Evolutionary conservation across 2,329 filamentous ascomycete species (phyloP).

Genomic region (Rhytidhysteron rufulum): DNA sequence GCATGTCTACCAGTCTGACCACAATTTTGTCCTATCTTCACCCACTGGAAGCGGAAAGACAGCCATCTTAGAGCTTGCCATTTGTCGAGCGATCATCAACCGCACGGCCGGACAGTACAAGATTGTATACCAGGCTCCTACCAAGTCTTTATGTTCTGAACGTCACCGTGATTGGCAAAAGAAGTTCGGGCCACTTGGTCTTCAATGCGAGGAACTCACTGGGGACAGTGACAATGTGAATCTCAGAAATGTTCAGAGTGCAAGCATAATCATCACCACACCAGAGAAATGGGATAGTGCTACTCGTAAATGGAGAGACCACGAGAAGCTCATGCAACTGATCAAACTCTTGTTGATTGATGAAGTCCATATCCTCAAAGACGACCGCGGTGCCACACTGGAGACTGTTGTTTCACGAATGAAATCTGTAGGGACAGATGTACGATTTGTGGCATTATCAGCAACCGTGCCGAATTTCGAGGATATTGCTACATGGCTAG

Average conservation of each 20-base stretch:
- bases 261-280: slow-evolving; percentile 80
- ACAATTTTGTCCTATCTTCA: slow-evolving; percentile 76
- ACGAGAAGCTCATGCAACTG: slow-evolving; percentile 68
- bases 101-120: slow-evolving; percentile 64
- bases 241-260: slow-evolving; percentile 65
- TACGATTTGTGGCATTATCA: slow-evolving; percentile 77
- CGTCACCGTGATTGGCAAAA: slow-evolving; percentile 70
- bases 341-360: slow-evolving; percentile 81
- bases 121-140: slow-evolving; percentile 80
- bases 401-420: slow-evolving; percentile 84
- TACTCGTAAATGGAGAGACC: slow-evolving; percentile 81
- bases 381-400: slow-evolving; percentile 71
- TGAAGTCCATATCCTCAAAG: slow-evolving; percentile 83
- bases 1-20: slow-evolving; percentile 60
- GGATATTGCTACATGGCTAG: slow-evolving; percentile 78
- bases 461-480: slow-evolving; percentile 79
- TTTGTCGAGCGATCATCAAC: slow-evolving; percentile 64
- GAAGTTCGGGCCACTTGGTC: slow-evolving; percentile 65
- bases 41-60: slow-evolving; percentile 87
- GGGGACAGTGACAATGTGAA: slow-evolving; percentile 71
- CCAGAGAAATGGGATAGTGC: slow-evolving; percentile 92
- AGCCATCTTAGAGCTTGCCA: slow-evolving; percentile 73
- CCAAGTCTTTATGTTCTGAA: slow-evolving; percentile 78
- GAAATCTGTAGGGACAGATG: slow-evolving; percentile 72
- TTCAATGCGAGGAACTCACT: slow-evolving; percentile 73